Conservation (phyloP, 148 eudicot genomes). For the Rhododendron henanense region DNA sequence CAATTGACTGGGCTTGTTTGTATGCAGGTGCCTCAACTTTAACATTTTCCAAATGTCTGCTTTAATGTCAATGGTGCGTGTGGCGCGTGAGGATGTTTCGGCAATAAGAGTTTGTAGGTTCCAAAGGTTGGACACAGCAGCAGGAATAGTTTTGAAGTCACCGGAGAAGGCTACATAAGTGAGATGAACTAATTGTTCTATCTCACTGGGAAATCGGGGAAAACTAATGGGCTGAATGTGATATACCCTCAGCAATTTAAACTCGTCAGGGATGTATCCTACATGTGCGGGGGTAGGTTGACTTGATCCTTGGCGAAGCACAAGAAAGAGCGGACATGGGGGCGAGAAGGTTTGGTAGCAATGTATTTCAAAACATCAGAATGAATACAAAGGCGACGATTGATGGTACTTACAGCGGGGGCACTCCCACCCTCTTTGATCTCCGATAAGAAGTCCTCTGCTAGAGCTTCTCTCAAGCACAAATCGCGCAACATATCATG, state of each 20-base stretch:
- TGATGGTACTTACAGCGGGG: background rate
- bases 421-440: constrained; percentile 3
- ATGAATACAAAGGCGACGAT: constrained; percentile 37
- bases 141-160: constrained; percentile 28
- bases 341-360: constrained; percentile 13
- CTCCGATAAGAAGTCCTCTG: constrained; percentile 22
- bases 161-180: constrained; percentile 27
- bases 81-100: background rate
- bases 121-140: constrained; percentile 22
- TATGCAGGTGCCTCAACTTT: constrained; percentile 32
- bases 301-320: constrained; percentile 18
- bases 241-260: background rate
- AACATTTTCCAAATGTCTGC: constrained; percentile 39
- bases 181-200: constrained; percentile 20
- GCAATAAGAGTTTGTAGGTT: constrained; percentile 34
- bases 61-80: constrained; percentile 18
- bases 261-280: constrained; percentile 22
- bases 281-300: background rate
- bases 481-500: constrained; percentile 14
- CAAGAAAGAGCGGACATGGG: constrained; percentile 34
- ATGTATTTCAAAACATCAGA: constrained; percentile 20
- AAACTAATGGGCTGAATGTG: constrained; percentile 21
- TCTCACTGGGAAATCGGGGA: constrained; percentile 22
- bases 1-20: constrained; percentile 20
- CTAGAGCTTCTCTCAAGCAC: constrained; percentile 28